phyloP scores from a whole-genome alignment of 2,329 filamentous ascomycete species.

The Acarospora socialis region DNA sequence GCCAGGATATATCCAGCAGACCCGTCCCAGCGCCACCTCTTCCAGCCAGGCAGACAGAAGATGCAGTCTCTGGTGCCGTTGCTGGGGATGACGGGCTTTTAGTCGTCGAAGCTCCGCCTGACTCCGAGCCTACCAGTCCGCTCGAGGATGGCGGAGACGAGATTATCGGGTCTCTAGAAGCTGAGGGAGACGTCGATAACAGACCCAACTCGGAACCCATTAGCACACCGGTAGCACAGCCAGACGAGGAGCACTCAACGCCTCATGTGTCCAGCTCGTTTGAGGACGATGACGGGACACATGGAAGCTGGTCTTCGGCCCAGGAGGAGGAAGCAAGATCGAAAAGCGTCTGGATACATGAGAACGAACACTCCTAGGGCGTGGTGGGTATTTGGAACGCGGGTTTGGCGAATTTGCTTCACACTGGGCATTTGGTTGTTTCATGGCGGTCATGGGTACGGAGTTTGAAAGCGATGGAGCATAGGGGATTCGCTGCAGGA shows the following conservation, averaged over 20 bases:
- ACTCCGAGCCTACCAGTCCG: slow-evolving; percentile 39
- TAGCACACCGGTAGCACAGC: background rate
- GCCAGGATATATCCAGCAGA: slow-evolving; percentile 20
- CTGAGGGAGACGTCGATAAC: slow-evolving; percentile 15
- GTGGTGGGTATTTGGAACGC: background rate
- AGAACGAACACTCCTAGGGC: slow-evolving; percentile 10
- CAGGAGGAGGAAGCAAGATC: slow-evolving; percentile 23
- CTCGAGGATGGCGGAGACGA: slow-evolving; percentile 6
- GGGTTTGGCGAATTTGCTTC: too few relatives aligned
- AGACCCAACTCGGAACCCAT: too few relatives aligned
- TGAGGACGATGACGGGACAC: slow-evolving; percentile 18
- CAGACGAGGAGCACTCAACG: slow-evolving; percentile 15
- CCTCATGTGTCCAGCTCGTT: slow-evolving; percentile 17
- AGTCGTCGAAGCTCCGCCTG: slow-evolving; percentile 50
- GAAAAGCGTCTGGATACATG: slow-evolving; percentile 20
- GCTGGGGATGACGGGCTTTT: slow-evolving; percentile 40
- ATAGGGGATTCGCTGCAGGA: background rate
- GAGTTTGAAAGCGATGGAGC: background rate
- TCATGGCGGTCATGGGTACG: background rate
- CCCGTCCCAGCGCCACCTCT: slow-evolving; percentile 33
- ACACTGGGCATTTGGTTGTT: too few relatives aligned
- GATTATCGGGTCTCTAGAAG: background rate
- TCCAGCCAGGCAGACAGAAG: slow-evolving; percentile 30
- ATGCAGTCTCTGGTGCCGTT: too few relatives aligned
- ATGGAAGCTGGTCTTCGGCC: slow-evolving; percentile 21